Evolutionary conservation across 1,139 yeast species (phyloP).

Genomic region (Geotrichum klebahnii): DNA sequence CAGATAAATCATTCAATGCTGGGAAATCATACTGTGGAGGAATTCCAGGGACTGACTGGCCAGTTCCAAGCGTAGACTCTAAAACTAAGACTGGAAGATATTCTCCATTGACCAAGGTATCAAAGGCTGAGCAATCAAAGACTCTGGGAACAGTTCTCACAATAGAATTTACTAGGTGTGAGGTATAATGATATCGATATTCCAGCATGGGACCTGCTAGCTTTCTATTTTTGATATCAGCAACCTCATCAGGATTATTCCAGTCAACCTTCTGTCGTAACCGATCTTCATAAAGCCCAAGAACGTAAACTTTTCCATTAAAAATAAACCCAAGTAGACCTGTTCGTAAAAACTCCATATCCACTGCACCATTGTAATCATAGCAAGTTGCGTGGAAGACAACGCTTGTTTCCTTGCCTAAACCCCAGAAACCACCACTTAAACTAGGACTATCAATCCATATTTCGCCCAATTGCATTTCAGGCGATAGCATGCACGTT

Average conservation of each 20-base stretch:
- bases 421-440: constrained; percentile 84
- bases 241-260: constrained; percentile 29
- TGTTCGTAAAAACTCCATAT: constrained; percentile 79
- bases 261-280: constrained; percentile 57
- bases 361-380: constrained; percentile 62
- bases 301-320: constrained; percentile 79
- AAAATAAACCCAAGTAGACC: constrained; percentile 85
- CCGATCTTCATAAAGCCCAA: constrained; percentile 90
- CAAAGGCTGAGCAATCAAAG: constrained; percentile 89
- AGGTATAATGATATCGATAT: constrained; percentile 72
- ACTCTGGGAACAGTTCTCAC: constrained; percentile 79
- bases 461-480: constrained; percentile 85
- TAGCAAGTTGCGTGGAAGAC: constrained; percentile 80
- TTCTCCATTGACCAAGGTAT: constrained; percentile 77
- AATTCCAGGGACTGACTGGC: constrained; percentile 25
- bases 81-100: constrained; percentile 81
- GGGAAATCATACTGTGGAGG: constrained; percentile 44
- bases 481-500: constrained; percentile 59
- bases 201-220: constrained; percentile 9
- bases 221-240: constrained; percentile 6
- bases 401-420: constrained; percentile 61
- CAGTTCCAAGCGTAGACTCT: constrained; percentile 69
- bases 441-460: constrained; percentile 92
- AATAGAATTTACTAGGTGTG: constrained; percentile 73
- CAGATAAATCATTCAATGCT: constrained; percentile 67